Percentiles rank a stretch among this genome's conserved stretches.
phyloP scores from a whole-genome alignment of 2,329 filamentous ascomycete genomes.

The Myriosclerotinia curreyana region DNA sequence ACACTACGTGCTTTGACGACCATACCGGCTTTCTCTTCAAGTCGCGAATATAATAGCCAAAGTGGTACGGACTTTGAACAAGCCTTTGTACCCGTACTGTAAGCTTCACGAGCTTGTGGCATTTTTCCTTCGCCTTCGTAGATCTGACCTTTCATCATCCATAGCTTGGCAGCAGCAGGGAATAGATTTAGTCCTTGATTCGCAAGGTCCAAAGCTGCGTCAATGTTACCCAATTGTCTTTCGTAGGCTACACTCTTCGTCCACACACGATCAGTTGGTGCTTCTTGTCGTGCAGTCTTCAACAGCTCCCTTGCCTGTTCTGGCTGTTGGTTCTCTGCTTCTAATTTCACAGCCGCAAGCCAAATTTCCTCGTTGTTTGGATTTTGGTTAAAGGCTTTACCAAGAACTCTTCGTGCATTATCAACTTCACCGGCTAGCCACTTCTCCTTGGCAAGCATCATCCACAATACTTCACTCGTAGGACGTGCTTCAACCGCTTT shows the following conservation, averaged over 20 bases:
- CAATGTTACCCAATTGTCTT: slow-evolving; percentile 73
- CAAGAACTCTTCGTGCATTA: slow-evolving; percentile 80
- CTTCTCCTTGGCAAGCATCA: slow-evolving; percentile 93
- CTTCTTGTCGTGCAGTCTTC: slow-evolving; percentile 77
- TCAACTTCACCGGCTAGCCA: slow-evolving; percentile 87
- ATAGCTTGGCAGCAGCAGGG: slow-evolving; percentile 81
- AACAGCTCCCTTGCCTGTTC: slow-evolving; percentile 81
- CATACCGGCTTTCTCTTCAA: slow-evolving; percentile 82
- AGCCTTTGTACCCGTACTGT: slow-evolving; percentile 80
- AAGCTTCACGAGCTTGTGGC: slow-evolving; percentile 85
- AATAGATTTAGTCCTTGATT: slow-evolving; percentile 85
- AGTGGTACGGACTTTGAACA: slow-evolving; percentile 80
- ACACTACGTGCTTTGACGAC: slow-evolving; percentile 91
- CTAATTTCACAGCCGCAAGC: slow-evolving; percentile 92
- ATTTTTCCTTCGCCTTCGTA: slow-evolving; percentile 81
- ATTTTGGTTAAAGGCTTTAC: slow-evolving; percentile 88
- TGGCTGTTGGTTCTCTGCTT: slow-evolving; percentile 81
- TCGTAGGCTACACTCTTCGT: slow-evolving; percentile 96
- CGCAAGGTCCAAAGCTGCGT: slow-evolving; percentile 80
- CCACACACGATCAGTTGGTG: slow-evolving; percentile 94
- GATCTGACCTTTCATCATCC: slow-evolving; percentile 99
- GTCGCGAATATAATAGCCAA: slow-evolving; percentile 82
- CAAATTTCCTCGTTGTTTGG: slow-evolving; percentile 98
- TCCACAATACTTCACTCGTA: slow-evolving; percentile 87
- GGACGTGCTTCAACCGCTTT: slow-evolving; percentile 94